Percentiles rank a stretch among this genome's conserved stretches.
Evolutionary conservation across 225 moss, liverwort and hornwort species (phyloP).

Genomic region (Straminergon stramineum): DNA sequence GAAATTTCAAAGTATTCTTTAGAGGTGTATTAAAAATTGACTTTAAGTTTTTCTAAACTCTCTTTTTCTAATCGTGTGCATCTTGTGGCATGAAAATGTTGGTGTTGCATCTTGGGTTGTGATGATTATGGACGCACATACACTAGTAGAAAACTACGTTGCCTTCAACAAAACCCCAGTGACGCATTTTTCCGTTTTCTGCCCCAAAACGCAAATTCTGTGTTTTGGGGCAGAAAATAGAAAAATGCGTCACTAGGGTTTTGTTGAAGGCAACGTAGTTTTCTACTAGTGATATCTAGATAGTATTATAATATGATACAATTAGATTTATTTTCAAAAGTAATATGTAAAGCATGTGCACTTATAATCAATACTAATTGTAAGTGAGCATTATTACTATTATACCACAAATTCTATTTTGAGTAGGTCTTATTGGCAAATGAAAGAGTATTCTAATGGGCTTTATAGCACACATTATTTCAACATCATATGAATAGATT

Average conservation of each 20-base stretch:
- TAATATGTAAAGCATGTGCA: background rate
- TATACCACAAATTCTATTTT: background rate
- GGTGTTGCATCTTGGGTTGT: background rate
- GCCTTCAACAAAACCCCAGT: too few relatives aligned
- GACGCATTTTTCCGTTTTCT: too few relatives aligned
- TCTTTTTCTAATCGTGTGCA: background rate
- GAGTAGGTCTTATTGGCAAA: background rate
- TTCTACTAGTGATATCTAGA: too few relatives aligned
- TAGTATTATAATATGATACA: background rate
- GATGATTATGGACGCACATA: rapidly evolving
- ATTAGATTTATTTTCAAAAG: background rate
- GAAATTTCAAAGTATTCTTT: background rate
- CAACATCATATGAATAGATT: background rate
- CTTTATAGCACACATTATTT: background rate
- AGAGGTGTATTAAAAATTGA: rapidly evolving
- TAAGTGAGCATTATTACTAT: background rate
- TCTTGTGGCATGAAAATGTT: background rate
- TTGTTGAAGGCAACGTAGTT: too few relatives aligned
- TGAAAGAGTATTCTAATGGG: rapidly evolving
- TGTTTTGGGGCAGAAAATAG: too few relatives aligned
- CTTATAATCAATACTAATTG: too few relatives aligned
- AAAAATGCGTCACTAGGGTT: too few relatives aligned
- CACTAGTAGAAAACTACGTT: too few relatives aligned
- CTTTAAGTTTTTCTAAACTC: too few relatives aligned
- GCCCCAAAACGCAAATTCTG: too few relatives aligned